These are phyloP conservation scores for Sistotremastrum suecicum DNA, from an alignment of 768 basidiomycete species.

Conservation along the genomic window DNA sequence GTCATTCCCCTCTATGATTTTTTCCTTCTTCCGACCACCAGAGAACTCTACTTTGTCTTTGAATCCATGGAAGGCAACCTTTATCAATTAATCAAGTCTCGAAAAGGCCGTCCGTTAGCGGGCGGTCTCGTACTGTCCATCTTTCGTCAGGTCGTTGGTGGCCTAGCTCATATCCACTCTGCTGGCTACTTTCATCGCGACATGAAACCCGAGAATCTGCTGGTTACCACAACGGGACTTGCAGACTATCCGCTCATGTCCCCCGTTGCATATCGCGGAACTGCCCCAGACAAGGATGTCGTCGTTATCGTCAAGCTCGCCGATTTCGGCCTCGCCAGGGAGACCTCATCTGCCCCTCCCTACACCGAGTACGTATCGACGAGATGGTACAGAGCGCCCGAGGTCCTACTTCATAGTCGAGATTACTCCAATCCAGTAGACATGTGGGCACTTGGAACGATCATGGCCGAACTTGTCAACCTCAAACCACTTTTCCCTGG, in stretches of 20 bases:
- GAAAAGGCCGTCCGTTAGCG: conserved; percentile 90
- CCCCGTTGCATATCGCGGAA: conserved; percentile 47
- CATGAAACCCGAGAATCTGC: conserved; percentile 98
- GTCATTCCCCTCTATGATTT: conserved; percentile 99
- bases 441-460: conserved; percentile 98
- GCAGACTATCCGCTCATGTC: conserved; percentile 79
- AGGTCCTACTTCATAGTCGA: conserved; percentile 80
- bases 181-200: conserved; percentile 97
- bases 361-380: conserved; percentile 99
- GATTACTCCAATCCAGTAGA: conserved; percentile 97
- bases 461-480: conserved; percentile 94
- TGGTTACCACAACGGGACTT: conserved; percentile 94
- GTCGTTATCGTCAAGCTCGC: conserved; percentile 95
- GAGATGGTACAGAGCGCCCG: conserved; percentile 98
- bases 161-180: conserved; percentile 84
- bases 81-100: conserved; percentile 96
- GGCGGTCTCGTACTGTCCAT: conserved; percentile 92
- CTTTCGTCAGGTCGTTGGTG: conserved; percentile 81
- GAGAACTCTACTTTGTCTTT: conserved; percentile 98
- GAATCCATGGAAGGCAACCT: conserved; percentile 99
- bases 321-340: conserved; percentile 92
- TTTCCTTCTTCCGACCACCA: conserved; percentile 89
- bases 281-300: conserved; percentile 80
- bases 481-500: conserved; percentile 94
- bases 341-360: conserved; percentile 76